These are phyloP conservation scores for Chaetomium globosum DNA, from an alignment of 2,329 filamentous ascomycete genomes.

Conservation along the genomic window DNA sequence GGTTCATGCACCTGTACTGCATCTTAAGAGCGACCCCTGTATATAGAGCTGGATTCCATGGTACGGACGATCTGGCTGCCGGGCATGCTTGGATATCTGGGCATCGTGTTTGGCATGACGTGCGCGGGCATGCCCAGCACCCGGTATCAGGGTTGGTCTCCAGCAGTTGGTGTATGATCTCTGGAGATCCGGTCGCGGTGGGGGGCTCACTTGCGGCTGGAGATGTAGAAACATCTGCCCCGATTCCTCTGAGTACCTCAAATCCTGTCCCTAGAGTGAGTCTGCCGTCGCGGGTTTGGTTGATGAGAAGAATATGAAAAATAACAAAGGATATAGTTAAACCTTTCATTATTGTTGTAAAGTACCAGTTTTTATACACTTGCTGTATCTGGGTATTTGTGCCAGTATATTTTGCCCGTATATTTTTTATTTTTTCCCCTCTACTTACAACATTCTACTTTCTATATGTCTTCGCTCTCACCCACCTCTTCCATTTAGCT, in stretches of 20 bases:
- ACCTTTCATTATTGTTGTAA: no score
- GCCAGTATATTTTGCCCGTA: neutral
- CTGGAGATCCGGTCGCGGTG: neutral
- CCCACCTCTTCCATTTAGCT: neutral
- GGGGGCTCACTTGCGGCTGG: neutral
- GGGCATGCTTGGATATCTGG: neutral
- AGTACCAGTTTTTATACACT: no score
- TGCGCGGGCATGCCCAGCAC: neutral
- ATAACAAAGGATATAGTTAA: neutral
- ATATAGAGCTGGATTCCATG: constrained; percentile 1
- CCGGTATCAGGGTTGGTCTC: constrained; percentile 10
- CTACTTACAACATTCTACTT: no score
- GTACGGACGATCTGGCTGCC: neutral
- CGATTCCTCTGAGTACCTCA: neutral
- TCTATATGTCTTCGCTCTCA: neutral
- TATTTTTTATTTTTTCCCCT: neutral
- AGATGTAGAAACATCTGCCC: neutral
- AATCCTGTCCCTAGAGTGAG: neutral
- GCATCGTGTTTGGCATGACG: constrained; percentile 14
- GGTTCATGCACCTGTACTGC: neutral
- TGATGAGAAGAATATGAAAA: neutral
- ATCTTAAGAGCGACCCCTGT: constrained; percentile 5
- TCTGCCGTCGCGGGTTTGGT: neutral
- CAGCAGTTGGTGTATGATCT: constrained; percentile 16
- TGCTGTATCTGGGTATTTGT: no score